These are phyloP conservation scores for barrel medic (Medicago truncatula) DNA, from an alignment of 306 rosid species.

Conservation along the genomic window DNA sequence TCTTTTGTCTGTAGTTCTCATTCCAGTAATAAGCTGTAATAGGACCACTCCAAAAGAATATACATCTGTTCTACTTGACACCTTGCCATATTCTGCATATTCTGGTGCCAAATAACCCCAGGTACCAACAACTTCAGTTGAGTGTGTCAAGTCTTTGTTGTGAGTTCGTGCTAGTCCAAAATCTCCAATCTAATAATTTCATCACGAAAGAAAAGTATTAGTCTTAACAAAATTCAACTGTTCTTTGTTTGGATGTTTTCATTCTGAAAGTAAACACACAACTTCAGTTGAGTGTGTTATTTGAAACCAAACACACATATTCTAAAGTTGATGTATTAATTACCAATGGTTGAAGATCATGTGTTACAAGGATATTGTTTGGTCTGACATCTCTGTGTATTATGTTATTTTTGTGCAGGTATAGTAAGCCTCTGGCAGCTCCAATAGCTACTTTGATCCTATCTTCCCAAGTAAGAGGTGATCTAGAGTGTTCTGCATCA, in stretches of 20 bases:
- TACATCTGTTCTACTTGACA: conserved; percentile 83
- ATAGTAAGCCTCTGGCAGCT: conserved; percentile 76
- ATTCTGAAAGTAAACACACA: too few species aligned
- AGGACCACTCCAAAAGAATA: conserved; percentile 88
- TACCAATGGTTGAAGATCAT: conserved; percentile 78
- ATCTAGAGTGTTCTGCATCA: conserved; percentile 58
- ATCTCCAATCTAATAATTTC: conserved; percentile 71
- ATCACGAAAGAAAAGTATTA: conserved; percentile 40
- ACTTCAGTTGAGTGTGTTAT: too few species aligned
- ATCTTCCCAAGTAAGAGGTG: conserved; percentile 68
- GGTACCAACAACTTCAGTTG: conserved; percentile 79
- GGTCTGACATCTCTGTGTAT: conserved; percentile 90
- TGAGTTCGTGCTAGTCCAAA: conserved; percentile 85
- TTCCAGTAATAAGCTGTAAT: conserved; percentile 83
- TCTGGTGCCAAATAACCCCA: conserved; percentile 94
- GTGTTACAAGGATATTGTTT: conserved; percentile 84
- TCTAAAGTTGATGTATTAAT: conserved; percentile 50
- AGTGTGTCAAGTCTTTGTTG: conserved; percentile 51
- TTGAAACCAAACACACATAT: background rate
- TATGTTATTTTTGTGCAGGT: conserved; percentile 73
- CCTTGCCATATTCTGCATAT: conserved; percentile 86
- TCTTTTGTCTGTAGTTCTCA: conserved; percentile 71
- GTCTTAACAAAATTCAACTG: background rate
- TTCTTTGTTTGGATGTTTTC: too few species aligned
- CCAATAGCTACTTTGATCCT: conserved; percentile 80